Percentiles rank a stretch among this genome's conserved stretches.
phyloP scores from a whole-genome alignment of 2,329 filamentous ascomycete species.

The Lizonia empirigonia region DNA sequence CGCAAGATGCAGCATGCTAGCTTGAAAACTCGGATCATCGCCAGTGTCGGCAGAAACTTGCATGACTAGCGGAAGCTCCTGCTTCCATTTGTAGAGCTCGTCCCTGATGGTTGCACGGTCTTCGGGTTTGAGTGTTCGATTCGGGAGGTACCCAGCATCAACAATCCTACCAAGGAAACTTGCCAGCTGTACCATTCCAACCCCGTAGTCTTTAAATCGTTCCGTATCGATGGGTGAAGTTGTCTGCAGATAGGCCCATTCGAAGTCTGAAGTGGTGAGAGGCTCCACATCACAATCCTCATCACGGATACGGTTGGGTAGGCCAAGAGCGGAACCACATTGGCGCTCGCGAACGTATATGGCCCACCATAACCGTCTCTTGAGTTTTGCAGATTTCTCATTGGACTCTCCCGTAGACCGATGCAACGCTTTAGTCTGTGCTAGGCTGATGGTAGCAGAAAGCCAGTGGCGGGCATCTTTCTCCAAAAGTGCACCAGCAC shows the following conservation, averaged over 20 bases:
- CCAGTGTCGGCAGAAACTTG: conserved; percentile 40
- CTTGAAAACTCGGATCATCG: conserved; percentile 46
- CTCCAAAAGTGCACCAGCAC: conserved; percentile 52
- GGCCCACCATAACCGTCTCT: conserved; percentile 61
- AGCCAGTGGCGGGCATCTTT: conserved; percentile 50
- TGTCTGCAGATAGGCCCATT: conserved; percentile 37
- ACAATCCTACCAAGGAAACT: conserved; percentile 48
- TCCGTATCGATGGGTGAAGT: conserved; percentile 36
- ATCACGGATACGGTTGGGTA: conserved; percentile 56
- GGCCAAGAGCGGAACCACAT: conserved; percentile 52
- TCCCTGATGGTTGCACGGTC: conserved; percentile 33
- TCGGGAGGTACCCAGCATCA: conserved; percentile 44
- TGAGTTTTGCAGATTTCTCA: conserved; percentile 45
- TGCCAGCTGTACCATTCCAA: conserved; percentile 50
- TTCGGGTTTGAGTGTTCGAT: conserved; percentile 22
- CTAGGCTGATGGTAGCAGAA: conserved; percentile 56
- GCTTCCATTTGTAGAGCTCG: conserved; percentile 51
- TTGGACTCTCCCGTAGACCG: conserved; percentile 37
- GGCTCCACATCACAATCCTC: conserved; percentile 56
- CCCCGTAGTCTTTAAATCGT: conserved; percentile 42
- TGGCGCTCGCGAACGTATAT: conserved; percentile 60
- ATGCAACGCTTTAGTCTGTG: conserved; percentile 57
- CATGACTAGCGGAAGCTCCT: conserved; percentile 44
- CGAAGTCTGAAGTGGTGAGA: conserved; percentile 47
- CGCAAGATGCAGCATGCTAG: conserved; percentile 50